Conservation (phyloP, 2,329 filamentous ascomycete genomes). For the Claviceps maximensis region DNA sequence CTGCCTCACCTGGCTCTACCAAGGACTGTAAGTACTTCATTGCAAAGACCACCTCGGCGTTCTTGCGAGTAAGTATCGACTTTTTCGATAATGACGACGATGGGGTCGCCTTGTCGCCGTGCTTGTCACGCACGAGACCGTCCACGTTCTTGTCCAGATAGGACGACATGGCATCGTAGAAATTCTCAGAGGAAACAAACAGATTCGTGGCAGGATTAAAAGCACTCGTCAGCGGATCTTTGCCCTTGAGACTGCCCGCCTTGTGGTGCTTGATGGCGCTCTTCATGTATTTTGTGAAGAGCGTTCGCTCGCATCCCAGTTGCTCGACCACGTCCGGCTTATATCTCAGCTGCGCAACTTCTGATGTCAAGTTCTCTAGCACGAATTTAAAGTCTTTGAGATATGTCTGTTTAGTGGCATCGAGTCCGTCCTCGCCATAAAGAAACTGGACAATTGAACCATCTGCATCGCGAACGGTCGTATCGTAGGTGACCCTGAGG, state of each 20-base stretch:
- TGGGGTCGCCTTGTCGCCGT: constrained; percentile 18
- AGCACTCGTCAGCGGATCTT: constrained; percentile 61
- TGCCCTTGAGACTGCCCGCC: constrained; percentile 39
- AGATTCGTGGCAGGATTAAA: constrained; percentile 66
- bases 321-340: constrained; percentile 32
- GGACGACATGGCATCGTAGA: constrained; percentile 56
- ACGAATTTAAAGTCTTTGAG: constrained; percentile 83
- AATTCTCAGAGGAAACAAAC: constrained; percentile 81
- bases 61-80: constrained; percentile 48
- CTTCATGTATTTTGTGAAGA: constrained; percentile 68
- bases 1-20: constrained; percentile 88
- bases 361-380: constrained; percentile 69
- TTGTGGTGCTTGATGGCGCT: constrained; percentile 62
- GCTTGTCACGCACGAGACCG: constrained; percentile 37
- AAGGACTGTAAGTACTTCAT: constrained; percentile 88
- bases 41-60: constrained; percentile 71
- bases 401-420: constrained; percentile 89
- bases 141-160: constrained; percentile 71
- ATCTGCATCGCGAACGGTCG: constrained; percentile 85
- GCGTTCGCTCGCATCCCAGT: constrained; percentile 38
- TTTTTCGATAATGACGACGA: constrained; percentile 7
- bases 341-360: constrained; percentile 65
- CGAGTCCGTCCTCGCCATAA: constrained; percentile 91
- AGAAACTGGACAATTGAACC: constrained; percentile 89
- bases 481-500: constrained; percentile 82